These are phyloP conservation scores for Primulina tabacum DNA, from an alignment of 257 asterid genomes.

Conservation along the genomic window DNA sequence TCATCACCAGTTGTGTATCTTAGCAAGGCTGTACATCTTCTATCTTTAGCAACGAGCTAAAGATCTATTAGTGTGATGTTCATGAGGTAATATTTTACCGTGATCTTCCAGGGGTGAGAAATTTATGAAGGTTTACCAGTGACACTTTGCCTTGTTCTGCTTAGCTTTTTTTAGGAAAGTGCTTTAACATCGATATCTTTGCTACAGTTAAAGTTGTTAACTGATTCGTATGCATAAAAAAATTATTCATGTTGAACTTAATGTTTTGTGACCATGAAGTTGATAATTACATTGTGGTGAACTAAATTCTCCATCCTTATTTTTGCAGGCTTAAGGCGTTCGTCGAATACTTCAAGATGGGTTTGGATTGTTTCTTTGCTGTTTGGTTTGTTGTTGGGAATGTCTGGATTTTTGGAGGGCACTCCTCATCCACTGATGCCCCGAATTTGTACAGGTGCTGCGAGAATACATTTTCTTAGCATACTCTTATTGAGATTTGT, in stretches of 20 bases:
- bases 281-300: constrained; percentile 11
- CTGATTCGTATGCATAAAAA: neutral
- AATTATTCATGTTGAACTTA: neutral
- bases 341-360: constrained; percentile 86
- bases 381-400: constrained; percentile 98
- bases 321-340: constrained; percentile 65
- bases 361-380: constrained; percentile 93
- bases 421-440: constrained; percentile 72
- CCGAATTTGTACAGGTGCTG: constrained; percentile 86
- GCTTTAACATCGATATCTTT: neutral
- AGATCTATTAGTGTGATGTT: too few relatives aligned
- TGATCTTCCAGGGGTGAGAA: neutral
- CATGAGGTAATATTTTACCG: too few relatives aligned
- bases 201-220: neutral
- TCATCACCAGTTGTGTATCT: too few relatives aligned
- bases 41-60: too few relatives aligned
- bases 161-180: neutral
- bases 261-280: constrained; percentile 15
- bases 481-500: neutral
- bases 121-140: neutral
- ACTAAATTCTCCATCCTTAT: constrained; percentile 26
- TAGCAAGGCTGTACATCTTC: too few relatives aligned
- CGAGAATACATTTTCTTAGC: neutral
- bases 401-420: constrained; percentile 95
- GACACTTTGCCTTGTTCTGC: neutral